Evolutionary conservation across 176 grass and related monocot genomes (phyloP).

Genomic region (Aegilops umbellulata): DNA sequence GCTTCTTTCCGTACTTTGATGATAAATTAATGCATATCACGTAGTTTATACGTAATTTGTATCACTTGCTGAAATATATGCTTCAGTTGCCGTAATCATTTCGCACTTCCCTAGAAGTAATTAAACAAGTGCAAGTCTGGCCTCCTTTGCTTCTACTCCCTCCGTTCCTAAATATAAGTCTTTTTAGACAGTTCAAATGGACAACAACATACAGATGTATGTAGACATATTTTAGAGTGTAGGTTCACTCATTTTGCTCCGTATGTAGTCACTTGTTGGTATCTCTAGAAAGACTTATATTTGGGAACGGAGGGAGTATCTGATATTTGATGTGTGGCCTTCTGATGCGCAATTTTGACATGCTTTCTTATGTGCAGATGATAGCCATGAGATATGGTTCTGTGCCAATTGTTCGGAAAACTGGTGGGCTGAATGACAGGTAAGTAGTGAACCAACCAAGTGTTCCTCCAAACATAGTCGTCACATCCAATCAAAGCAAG

Average conservation of each 20-base stretch:
- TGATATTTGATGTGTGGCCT: background rate
- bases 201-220: too few relatives aligned
- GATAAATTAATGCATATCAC: background rate
- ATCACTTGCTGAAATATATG: background rate
- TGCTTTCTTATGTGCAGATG: conserved; percentile 54
- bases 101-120: background rate
- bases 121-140: background rate
- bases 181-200: too few relatives aligned
- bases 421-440: conserved; percentile 96
- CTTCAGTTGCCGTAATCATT: background rate
- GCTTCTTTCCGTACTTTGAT: conserved; percentile 6
- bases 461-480: background rate
- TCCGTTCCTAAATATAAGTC: too few relatives aligned
- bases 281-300: too few relatives aligned
- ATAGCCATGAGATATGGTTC: conserved; percentile 98
- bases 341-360: background rate
- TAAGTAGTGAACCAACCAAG: conserved; percentile 22
- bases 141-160: background rate
- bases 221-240: too few relatives aligned
- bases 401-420: conserved; percentile 89
- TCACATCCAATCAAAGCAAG: background rate
- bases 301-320: background rate
- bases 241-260: too few relatives aligned
- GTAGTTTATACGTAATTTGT: background rate
- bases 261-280: too few relatives aligned